Evolutionary conservation across 495 filamentous ascomycete species (phyloP).

Genomic region (Penicillium soppii): DNA sequence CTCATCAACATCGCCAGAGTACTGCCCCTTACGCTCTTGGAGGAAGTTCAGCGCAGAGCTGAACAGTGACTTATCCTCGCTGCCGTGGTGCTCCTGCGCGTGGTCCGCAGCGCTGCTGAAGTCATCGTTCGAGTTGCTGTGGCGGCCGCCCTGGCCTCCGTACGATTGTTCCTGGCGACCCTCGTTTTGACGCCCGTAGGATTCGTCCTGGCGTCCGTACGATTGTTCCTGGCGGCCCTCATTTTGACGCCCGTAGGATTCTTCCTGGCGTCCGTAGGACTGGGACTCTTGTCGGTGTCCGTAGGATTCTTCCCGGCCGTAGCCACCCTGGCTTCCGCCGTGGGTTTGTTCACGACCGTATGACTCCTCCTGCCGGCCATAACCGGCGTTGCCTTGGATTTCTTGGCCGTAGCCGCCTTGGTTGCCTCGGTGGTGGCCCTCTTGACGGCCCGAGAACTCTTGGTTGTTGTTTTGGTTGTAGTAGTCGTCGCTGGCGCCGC

Average conservation of each 20-base stretch:
- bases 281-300: no score
- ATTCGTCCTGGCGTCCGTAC: slow-evolving; percentile 1
- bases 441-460: background rate
- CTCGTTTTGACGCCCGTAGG: no score
- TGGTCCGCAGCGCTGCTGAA: slow-evolving; percentile 47
- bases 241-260: slow-evolving; percentile 8
- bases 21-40: slow-evolving; percentile 36
- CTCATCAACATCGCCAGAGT: slow-evolving; percentile 53
- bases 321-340: background rate
- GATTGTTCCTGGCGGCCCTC: background rate
- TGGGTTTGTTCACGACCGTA: slow-evolving; percentile 13
- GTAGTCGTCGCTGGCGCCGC: slow-evolving; percentile 11
- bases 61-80: slow-evolving; percentile 47
- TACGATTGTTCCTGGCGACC: no score
- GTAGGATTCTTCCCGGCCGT: slow-evolving; percentile 4
- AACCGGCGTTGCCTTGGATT: background rate
- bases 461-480: slow-evolving; percentile 15
- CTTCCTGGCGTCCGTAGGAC: no score
- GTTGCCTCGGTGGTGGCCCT: background rate
- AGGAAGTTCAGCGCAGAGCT: slow-evolving; percentile 47
- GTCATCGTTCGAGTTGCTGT: slow-evolving; percentile 30
- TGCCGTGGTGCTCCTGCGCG: slow-evolving; percentile 41
- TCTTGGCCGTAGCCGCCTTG: background rate
- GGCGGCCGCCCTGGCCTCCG: no score
- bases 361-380: background rate